Evolutionary conservation across 1,284 basidiomycete species (phyloP), one percentile per base, ranked within the genome.

Genomic region (Melampsora americana): DNA sequence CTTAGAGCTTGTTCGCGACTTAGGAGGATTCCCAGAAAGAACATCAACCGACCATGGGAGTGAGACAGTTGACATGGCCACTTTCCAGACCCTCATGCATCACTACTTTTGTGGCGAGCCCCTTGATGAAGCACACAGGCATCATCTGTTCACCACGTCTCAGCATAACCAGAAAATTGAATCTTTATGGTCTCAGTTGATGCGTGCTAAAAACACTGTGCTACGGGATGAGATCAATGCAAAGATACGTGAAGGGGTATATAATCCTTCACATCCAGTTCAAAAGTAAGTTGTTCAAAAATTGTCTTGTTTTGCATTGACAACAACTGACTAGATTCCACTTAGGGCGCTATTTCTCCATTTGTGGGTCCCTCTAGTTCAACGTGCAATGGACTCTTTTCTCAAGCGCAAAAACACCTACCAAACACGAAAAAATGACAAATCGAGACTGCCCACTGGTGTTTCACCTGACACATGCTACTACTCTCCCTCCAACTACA

Each of bases 1-100:
- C 26, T 42, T 56, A 56, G 53, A 56, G 26, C 7, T 56, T 56
- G 53, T 56, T 23, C n/a, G 6, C 11, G 53, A n/a, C 26, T 7
- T 56, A 23, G 53, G 26, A 12, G 20, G 53, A 4, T 56, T 56
- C 53, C 53, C 20, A 56, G 53, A n/a, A 9, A 56, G 26, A 14
- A 56, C 53, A n/a, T 56, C 53, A n/a, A 56, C 11, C 14, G 26
- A 66, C 64, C 48, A 26, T 67, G 66, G 66, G 1, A 32, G 18
- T 18, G 23, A 67, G 20, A 67, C 53, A 23, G 53, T n/a, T 56
- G 53, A 12, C 6, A 23, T 56, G 53, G 53, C 20, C 7, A 56
- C 53, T 28, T 56, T 56, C n/a, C n/a, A n/a, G n/a, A n/a, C n/a
- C n/a, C n/a, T n/a, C n/a, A n/a, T n/a, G n/a, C n/a, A n/a, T n/a